phyloP scores from a whole-genome alignment of 2,329 filamentous ascomycete species.

The Alternaria angustiovoidea region DNA sequence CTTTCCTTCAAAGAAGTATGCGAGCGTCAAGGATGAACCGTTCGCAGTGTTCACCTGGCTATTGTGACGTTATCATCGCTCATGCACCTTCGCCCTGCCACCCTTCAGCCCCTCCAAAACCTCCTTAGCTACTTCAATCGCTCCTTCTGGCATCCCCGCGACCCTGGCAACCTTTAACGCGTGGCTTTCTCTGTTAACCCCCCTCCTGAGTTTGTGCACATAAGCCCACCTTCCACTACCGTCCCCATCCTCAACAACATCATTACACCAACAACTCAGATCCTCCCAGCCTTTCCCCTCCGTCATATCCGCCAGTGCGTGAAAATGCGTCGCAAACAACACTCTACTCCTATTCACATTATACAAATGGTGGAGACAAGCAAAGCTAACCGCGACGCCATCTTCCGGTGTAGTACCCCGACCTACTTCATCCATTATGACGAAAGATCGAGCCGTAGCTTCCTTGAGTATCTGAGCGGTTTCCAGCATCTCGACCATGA shows the following conservation, averaged over 20 bases:
- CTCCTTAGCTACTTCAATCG: conserved; percentile 71
- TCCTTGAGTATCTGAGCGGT: conserved; percentile 87
- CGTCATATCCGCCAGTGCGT: conserved; percentile 81
- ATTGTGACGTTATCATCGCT: too few relatives aligned
- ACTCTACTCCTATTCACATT: conserved; percentile 78
- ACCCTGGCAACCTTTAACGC: conserved; percentile 92
- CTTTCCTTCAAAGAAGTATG: too few relatives aligned
- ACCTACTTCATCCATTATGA: conserved; percentile 97
- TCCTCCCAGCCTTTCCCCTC: conserved; percentile 59
- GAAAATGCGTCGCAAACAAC: conserved; percentile 96
- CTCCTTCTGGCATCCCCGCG: conserved; percentile 77
- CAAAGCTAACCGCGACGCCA: conserved; percentile 88
- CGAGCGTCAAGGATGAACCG: too few relatives aligned
- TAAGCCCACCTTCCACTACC: conserved; percentile 74
- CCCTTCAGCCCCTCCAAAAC: conserved; percentile 58
- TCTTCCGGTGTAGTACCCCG: conserved; percentile 93
- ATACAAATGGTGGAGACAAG: conserved; percentile 84
- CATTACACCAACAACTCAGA: conserved; percentile 85
- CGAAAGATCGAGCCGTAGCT: conserved; percentile 84
- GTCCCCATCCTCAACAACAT: conserved; percentile 75
- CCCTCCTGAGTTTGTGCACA: conserved; percentile 80
- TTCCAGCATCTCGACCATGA: conserved; percentile 99
- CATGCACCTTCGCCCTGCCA: too few relatives aligned
- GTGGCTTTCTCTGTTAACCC: conserved; percentile 87
- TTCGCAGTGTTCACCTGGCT: too few relatives aligned